Conservation (phyloP, 1,139 yeast species). For the Geotrichum australiense region DNA sequence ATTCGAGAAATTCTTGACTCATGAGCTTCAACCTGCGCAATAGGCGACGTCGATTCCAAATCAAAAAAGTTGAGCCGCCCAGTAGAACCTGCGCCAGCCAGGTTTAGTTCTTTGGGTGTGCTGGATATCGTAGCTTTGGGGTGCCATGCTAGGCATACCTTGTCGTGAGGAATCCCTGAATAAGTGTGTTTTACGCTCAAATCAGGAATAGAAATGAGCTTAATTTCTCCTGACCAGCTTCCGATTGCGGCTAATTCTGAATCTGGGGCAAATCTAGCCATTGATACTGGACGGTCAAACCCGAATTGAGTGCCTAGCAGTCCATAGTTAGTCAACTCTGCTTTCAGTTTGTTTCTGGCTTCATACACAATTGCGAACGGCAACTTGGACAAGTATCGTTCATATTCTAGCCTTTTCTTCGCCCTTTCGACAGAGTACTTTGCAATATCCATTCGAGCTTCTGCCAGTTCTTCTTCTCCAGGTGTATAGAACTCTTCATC, state of each 20-base stretch:
- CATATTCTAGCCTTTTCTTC: conserved; percentile 36
- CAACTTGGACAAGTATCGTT: conserved; percentile 25
- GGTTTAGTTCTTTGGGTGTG: conserved; percentile 19
- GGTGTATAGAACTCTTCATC: conserved; percentile 85
- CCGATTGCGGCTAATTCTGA: conserved; percentile 50
- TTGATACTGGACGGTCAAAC: conserved; percentile 61
- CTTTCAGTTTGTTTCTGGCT: conserved; percentile 39
- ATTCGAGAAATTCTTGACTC: conserved; percentile 54
- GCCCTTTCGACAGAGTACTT: conserved; percentile 45
- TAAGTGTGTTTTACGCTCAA: conserved; percentile 34
- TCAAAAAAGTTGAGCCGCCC: conserved; percentile 49
- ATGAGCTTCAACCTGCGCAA: conserved; percentile 37
- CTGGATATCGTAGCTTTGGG: conserved; percentile 29
- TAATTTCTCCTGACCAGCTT: conserved; percentile 78
- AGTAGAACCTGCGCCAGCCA: conserved; percentile 62
- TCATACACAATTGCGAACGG: conserved; percentile 34
- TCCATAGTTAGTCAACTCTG: conserved; percentile 36
- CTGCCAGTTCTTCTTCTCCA: conserved; percentile 53
- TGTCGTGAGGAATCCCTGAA: conserved; percentile 48
- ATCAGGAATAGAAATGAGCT: conserved; percentile 40
- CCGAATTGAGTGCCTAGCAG: conserved; percentile 65
- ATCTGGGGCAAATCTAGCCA: conserved; percentile 43
- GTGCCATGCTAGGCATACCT: conserved; percentile 63
- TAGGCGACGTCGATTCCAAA: conserved; percentile 20
- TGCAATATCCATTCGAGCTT: conserved; percentile 49